Evolutionary conservation across 2,329 filamentous ascomycete genomes (phyloP), one percentile per base, ranked within the genome.

Genomic region (Colletotrichum higginsianum): DNA sequence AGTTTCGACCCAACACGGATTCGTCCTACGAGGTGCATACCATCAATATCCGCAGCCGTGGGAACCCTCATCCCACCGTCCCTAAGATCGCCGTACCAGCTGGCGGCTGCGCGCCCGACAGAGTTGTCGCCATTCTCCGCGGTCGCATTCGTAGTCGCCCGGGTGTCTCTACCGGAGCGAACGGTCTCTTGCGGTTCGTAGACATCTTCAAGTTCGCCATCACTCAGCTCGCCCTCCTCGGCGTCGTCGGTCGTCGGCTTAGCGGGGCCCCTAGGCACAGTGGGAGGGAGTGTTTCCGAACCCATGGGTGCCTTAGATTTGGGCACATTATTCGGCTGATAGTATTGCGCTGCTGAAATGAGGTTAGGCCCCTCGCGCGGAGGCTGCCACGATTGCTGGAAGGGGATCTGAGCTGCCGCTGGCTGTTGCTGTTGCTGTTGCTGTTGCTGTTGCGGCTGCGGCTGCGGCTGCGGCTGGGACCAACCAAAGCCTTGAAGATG

Each of bases 191-290:
- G 74, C 12, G 86, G 84, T 60, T 89, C 86, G 72, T 90, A 90
- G 2, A 87, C 76, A 75, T 90, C 87, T 61, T 90, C 87, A 60
- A 87, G 85, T 75, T 92, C 90, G 21, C 86, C 88, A 76, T 96
- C 94, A 74, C 90, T 93, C 40, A 96, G 80, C 79, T 97, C 94
- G 18, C 93, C 93, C 76, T 97, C 94, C 77, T 96, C 75, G 2
- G 66, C 75, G 47, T 77, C 76, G 8, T 75, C 74, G 15, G 56
- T 30, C n/a, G 50, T 46, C 15, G 50, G 52, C 30, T 52, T 65
- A 5, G 53, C 18, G 15, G 23, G 26, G 18, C 49, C 60, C 30
- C 57, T 66, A 2, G 67, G n/a, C n/a, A 53, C 35, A 42, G 26
- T 26, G 16, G 46, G 52, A 8, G 56, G 35, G 23, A 18, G 38